Evolutionary conservation across 192 early-diverging fungal species (phyloP).

Genomic region (Kappamyces sp.): DNA sequence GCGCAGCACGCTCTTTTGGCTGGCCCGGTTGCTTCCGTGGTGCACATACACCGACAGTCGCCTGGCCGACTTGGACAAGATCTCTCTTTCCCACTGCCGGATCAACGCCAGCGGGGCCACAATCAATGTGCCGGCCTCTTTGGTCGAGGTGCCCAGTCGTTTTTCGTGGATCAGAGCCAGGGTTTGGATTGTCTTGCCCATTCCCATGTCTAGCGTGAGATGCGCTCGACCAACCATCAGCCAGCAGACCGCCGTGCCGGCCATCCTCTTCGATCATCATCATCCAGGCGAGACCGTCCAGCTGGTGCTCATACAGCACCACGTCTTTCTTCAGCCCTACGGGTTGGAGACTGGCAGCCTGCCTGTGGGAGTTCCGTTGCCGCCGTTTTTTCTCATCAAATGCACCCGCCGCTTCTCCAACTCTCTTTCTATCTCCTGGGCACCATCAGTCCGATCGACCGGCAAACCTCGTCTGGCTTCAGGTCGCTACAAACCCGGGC

Average conservation of each 20-base stretch:
- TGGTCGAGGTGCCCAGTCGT: conserved; percentile 7
- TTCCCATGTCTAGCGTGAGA: conserved; percentile 30
- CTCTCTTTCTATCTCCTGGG: no score
- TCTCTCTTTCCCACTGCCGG: conserved; percentile 62
- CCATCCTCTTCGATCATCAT: conserved; percentile 4
- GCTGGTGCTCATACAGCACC: conserved; percentile 9
- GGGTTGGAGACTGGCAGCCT: neutral
- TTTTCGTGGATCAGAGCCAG: conserved; percentile 32
- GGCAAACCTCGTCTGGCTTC: no score
- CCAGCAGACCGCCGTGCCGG: no score
- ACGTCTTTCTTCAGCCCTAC: neutral
- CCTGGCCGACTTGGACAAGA: conserved; percentile 29
- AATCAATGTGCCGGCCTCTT: conserved; percentile 4
- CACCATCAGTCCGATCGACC: no score
- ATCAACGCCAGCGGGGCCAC: conserved; percentile 5
- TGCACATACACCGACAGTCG: conserved; percentile 48
- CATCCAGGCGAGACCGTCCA: conserved; percentile 12
- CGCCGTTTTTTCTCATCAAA: neutral
- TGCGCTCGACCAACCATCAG: neutral
- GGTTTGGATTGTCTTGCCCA: conserved; percentile 44
- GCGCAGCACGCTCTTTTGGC: conserved; percentile 38
- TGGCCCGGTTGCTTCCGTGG: conserved; percentile 46
- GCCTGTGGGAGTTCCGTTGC: conserved; percentile 8
- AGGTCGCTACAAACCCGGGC: no score
- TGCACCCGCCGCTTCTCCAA: no score